Conservation (phyloP, 108 stramenopile species). For the Thalassiosira profunda region DNA sequence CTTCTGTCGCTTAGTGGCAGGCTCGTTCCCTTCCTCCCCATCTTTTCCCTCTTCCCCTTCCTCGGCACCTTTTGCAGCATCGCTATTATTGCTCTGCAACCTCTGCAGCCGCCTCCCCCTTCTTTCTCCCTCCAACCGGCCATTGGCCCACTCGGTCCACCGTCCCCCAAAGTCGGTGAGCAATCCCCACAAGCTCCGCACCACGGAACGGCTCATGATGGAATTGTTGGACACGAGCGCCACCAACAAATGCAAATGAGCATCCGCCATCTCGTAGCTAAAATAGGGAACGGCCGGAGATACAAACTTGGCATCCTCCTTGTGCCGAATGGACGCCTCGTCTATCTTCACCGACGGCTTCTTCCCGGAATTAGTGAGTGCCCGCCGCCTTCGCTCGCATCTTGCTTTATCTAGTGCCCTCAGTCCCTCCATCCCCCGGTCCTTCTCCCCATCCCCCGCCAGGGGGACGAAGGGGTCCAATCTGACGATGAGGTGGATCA, state of each 20-base stretch:
- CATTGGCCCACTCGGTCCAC: conserved; percentile 19
- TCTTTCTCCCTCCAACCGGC: conserved; percentile 3
- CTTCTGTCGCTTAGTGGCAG: conserved; percentile 11
- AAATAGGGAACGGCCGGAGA: conserved; percentile 29
- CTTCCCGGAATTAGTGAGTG: background rate
- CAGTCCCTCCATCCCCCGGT: conserved; percentile 3
- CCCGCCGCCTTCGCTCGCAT: background rate
- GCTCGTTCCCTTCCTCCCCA: background rate
- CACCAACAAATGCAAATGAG: conserved; percentile 41
- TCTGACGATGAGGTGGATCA: conserved; percentile 39
- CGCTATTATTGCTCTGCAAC: conserved; percentile 1
- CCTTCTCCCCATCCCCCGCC: conserved; percentile 1
- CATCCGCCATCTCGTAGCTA: conserved; percentile 43
- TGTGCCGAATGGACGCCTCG: conserved; percentile 28
- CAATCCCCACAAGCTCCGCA: conserved; percentile 33
- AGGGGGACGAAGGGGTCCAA: conserved; percentile 39
- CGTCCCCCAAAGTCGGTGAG: conserved; percentile 28
- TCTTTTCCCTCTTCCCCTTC: conserved; percentile 6
- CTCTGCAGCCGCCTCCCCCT: conserved; percentile 3
- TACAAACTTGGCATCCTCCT: conserved; percentile 18
- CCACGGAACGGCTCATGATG: conserved; percentile 25
- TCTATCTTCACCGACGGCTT: conserved; percentile 13
- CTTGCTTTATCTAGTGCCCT: background rate
- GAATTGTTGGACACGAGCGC: conserved; percentile 40
- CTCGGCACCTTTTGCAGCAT: background rate